Conservation (phyloP, 306 rosid species). For the Trifolium fragiferum region DNA sequence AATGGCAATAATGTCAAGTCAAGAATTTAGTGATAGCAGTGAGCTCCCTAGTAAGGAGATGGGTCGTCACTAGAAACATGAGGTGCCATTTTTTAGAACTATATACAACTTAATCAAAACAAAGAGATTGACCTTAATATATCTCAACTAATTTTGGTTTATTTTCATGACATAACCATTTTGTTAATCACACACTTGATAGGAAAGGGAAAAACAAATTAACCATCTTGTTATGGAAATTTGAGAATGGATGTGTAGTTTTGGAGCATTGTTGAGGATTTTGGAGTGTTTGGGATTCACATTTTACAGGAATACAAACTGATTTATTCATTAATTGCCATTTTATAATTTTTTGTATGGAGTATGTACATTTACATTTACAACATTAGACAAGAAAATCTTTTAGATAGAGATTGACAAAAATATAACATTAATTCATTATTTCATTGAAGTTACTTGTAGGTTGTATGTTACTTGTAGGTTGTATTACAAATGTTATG, state of each 20-base stretch:
- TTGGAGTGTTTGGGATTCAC: slow-evolving; percentile 9
- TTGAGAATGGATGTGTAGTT: not conserved
- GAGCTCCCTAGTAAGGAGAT: slow-evolving; percentile 50
- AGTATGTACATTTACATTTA: slow-evolving; percentile 3
- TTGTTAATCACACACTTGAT: not conserved
- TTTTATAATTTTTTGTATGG: not conserved
- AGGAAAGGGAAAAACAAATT: not conserved
- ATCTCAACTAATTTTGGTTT: not conserved
- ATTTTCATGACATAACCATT: not conserved
- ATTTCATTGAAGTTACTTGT: not conserved
- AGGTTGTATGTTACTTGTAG: not conserved
- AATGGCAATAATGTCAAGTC: slow-evolving; percentile 53
- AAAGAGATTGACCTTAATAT: not conserved
- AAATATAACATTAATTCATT: not conserved
- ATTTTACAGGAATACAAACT: not conserved
- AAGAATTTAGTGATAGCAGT: slow-evolving; percentile 53
- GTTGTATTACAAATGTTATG: not conserved
- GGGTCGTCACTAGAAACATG: not conserved
- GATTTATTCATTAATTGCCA: not conserved
- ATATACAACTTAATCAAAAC: not conserved
- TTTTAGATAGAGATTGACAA: not conserved
- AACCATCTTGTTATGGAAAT: not conserved
- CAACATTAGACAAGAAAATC: not conserved
- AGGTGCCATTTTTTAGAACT: not conserved
- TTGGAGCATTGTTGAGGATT: not conserved